Evolutionary conservation across 2,329 filamentous ascomycete genomes (phyloP).

Genomic region (Trichoderma aggressivum): DNA sequence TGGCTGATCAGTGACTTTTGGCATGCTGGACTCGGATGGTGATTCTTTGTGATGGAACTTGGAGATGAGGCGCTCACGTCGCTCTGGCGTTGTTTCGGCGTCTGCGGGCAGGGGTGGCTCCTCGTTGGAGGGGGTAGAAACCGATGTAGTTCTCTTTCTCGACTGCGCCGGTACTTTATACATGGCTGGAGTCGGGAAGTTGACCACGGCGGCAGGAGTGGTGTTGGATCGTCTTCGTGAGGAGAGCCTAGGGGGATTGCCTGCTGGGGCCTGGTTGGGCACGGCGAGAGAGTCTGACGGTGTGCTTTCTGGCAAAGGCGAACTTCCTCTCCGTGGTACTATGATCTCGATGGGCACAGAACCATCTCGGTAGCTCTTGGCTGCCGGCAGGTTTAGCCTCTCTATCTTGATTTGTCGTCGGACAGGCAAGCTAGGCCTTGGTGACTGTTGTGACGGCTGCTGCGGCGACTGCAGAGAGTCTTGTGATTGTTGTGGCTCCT

Average conservation of each 20-base stretch:
- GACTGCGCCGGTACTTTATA: not conserved
- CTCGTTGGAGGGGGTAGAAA: constrained; percentile 5
- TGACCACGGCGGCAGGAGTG: constrained; percentile 42
- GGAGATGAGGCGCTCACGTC: constrained; percentile 21
- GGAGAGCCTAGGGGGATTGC: constrained; percentile 31
- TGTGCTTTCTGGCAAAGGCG: constrained; percentile 44
- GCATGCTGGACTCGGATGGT: not conserved
- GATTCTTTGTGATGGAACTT: constrained; percentile 21
- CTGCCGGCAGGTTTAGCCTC: constrained; percentile 45
- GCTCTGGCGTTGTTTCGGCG: not conserved
- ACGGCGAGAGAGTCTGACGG: constrained; percentile 48
- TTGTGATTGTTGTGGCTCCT: not conserved
- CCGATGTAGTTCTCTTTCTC: constrained; percentile 9
- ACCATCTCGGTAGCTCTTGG: constrained; percentile 30
- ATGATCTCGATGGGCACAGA: constrained; percentile 29
- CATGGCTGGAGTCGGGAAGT: constrained; percentile 10
- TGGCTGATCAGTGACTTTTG: not conserved
- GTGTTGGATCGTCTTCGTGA: constrained; percentile 52
- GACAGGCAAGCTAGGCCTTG: constrained; percentile 40
- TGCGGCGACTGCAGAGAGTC: not conserved
- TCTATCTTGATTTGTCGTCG: constrained; percentile 58
- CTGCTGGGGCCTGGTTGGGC: constrained; percentile 25
- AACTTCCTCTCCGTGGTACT: constrained; percentile 45
- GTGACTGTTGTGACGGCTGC: not conserved
- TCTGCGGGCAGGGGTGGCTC: not conserved